Percentiles rank a stretch among this genome's conserved stretches.
Conservation (phyloP, 495 filamentous ascomycete species). For the Neurospora pannonica region DNA sequence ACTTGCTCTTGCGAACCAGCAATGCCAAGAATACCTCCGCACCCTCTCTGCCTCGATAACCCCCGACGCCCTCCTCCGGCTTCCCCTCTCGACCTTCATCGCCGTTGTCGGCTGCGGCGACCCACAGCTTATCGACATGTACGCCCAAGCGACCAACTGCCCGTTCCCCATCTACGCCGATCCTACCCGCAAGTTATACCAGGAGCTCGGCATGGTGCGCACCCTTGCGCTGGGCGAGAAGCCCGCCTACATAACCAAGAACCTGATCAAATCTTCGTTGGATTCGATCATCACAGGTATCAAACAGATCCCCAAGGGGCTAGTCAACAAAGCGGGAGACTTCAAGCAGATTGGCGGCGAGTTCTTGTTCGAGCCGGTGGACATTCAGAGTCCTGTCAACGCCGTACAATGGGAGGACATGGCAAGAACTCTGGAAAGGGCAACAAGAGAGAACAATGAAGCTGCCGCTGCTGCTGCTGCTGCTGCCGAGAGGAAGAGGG, state of each 20-base stretch:
- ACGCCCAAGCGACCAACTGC: constrained; percentile 52
- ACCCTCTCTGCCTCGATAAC: constrained; percentile 50
- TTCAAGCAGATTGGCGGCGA: constrained; percentile 71
- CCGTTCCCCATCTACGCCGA: constrained; percentile 79
- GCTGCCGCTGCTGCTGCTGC: not conserved
- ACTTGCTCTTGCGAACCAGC: constrained; percentile 27
- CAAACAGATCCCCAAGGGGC: constrained; percentile 38
- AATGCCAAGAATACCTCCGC: constrained; percentile 66
- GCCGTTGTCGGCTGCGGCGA: constrained; percentile 71
- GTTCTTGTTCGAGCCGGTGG: constrained; percentile 59
- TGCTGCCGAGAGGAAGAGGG: not conserved
- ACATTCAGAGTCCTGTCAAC: constrained; percentile 26
- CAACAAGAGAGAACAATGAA: constrained; percentile 8
- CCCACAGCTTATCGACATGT: constrained; percentile 62
- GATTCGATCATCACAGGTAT: constrained; percentile 49
- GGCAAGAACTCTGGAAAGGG: constrained; percentile 9
- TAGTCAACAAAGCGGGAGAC: constrained; percentile 58
- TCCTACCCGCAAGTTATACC: constrained; percentile 59
- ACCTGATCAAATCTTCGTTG: constrained; percentile 33
- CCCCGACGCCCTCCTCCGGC: constrained; percentile 42
- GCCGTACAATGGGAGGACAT: constrained; percentile 16
- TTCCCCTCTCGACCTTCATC: constrained; percentile 54
- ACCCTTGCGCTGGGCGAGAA: constrained; percentile 51
- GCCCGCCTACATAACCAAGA: constrained; percentile 57
- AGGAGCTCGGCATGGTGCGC: constrained; percentile 58